A percentile compares a stretch with the other conserved stretches of the same genome.
Conservation (phyloP, 441 rosid species). For the Iberis amara region DNA sequence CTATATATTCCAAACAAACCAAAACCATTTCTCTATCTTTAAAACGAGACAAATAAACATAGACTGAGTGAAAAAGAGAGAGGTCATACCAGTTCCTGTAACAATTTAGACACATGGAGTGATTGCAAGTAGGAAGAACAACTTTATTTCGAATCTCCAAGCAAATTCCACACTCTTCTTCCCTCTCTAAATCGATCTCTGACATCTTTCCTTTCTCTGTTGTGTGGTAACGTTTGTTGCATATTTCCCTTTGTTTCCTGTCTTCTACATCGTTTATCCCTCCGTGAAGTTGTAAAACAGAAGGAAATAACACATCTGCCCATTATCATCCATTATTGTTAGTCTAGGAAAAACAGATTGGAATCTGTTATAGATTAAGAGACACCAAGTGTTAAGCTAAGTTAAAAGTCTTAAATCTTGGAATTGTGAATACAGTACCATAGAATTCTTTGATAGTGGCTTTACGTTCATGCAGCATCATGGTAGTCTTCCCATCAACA, state of each 20-base stretch:
- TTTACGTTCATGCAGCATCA: slow-evolving; percentile 53
- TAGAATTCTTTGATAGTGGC: slow-evolving; percentile 60
- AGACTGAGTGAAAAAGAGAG: not conserved
- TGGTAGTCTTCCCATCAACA: slow-evolving; percentile 63
- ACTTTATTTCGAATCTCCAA: slow-evolving; percentile 49
- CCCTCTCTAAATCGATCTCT: slow-evolving; percentile 56
- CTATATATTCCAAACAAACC: slow-evolving; percentile 26
- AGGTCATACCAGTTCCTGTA: slow-evolving; percentile 44
- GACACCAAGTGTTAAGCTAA: too few species aligned
- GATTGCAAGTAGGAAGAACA: slow-evolving; percentile 57
- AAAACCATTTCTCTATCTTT: too few species aligned
- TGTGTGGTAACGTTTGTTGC: slow-evolving; percentile 41
- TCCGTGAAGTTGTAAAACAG: slow-evolving; percentile 51
- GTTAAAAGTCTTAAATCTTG: too few species aligned
- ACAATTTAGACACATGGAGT: slow-evolving; percentile 59
- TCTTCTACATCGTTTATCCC: slow-evolving; percentile 54
- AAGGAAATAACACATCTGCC: slow-evolving; percentile 62
- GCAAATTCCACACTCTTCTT: slow-evolving; percentile 69
- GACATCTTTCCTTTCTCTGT: slow-evolving; percentile 62
- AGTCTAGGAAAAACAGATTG: too few species aligned
- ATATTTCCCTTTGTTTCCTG: slow-evolving; percentile 56
- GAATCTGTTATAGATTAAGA: not conserved
- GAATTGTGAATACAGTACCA: too few species aligned
- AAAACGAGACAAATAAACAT: not conserved
- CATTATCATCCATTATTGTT: not conserved